These are phyloP conservation scores for Myxozyma vanderwaltii DNA, from an alignment of 805 yeast genomes.

Conservation along the genomic window DNA sequence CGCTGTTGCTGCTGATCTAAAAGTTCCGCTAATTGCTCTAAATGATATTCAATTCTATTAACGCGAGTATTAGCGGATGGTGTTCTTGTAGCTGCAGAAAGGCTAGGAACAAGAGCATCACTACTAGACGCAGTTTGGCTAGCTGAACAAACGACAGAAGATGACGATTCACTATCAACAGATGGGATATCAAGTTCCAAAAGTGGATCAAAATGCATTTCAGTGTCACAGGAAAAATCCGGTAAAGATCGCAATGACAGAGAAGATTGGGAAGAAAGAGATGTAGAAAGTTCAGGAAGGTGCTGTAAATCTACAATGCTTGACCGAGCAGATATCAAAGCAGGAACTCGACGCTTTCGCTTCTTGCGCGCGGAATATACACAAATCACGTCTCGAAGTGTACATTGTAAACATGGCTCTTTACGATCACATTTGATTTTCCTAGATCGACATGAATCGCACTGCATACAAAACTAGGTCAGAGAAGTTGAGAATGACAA, in stretches of 20 bases:
- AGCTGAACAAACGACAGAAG: no score
- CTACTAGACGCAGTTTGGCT: neutral
- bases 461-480: neutral
- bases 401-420: slow-evolving; percentile 29
- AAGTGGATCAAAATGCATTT: neutral
- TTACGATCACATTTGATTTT: slow-evolving; percentile 30
- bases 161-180: neutral
- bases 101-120: neutral
- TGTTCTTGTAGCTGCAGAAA: neutral
- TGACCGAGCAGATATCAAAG: neutral
- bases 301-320: neutral
- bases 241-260: neutral
- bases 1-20: slow-evolving; percentile 14
- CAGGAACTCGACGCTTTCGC: slow-evolving; percentile 19
- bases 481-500: neutral
- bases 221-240: neutral
- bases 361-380: slow-evolving; percentile 29
- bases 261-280: neutral
- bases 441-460: slow-evolving; percentile 29
- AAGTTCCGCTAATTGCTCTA: slow-evolving; percentile 15
- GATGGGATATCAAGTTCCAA: neutral
- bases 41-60: slow-evolving; percentile 21
- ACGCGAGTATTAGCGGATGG: neutral
- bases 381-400: slow-evolving; percentile 25
- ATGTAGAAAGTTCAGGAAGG: neutral